These are phyloP conservation scores for Xerocomus minutiporus DNA, from an alignment of 1,284 basidiomycete species.

Conservation along the genomic window DNA sequence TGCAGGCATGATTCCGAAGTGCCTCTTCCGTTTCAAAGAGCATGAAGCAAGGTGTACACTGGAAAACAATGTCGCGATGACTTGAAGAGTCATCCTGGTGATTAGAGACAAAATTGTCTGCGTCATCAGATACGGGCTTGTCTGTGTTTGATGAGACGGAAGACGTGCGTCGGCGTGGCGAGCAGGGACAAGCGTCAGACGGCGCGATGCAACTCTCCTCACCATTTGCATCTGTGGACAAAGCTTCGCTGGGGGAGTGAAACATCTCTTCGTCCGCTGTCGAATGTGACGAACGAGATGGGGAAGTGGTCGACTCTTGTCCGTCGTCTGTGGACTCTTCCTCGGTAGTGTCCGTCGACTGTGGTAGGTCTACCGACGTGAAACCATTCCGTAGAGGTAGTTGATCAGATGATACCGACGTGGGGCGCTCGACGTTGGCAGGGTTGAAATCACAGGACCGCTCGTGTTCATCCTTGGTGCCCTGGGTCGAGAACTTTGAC, in stretches of 20 bases:
- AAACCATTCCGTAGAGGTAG: neutral
- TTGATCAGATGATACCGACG: too few relatives aligned
- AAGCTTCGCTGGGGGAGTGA: conserved; percentile 1
- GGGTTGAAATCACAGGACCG: conserved; percentile 3
- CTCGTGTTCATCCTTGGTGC: conserved; percentile 10
- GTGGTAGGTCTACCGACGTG: neutral
- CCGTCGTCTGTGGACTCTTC: neutral
- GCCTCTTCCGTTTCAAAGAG: conserved; percentile 14
- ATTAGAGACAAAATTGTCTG: too few relatives aligned
- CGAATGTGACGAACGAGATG: conserved; percentile 6
- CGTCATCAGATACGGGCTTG: too few relatives aligned
- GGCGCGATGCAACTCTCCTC: too few relatives aligned
- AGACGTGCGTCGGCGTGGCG: neutral
- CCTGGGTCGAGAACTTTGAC: neutral
- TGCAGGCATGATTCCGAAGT: conserved; percentile 18
- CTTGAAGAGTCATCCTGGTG: too few relatives aligned
- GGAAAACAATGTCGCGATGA: neutral
- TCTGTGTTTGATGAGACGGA: neutral
- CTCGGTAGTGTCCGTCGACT: neutral
- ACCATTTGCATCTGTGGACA: too few relatives aligned
- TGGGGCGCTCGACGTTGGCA: neutral
- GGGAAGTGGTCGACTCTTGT: neutral
- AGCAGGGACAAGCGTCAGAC: too few relatives aligned
- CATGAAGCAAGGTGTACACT: conserved; percentile 18
- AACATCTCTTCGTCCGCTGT: conserved; percentile 10